These are phyloP conservation scores for Lolium rigidum DNA, from an alignment of 176 grass and related monocot species.

Conservation along the genomic window DNA sequence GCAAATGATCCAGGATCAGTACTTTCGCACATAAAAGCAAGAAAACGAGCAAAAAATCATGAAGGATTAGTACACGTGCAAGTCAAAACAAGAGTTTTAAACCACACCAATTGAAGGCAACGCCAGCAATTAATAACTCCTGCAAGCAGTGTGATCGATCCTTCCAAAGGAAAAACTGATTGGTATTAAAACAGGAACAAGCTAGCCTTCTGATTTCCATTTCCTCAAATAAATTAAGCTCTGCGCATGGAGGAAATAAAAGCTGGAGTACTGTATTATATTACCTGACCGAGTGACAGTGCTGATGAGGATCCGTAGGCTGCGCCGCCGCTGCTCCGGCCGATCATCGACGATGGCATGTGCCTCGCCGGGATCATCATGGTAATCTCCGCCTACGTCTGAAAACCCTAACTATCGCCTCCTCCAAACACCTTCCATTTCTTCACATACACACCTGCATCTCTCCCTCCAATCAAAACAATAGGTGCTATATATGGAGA, in stretches of 20 bases:
- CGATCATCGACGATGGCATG: conserved; percentile 82
- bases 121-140: background rate
- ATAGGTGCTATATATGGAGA: conserved; percentile 38
- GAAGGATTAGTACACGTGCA: background rate
- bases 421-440: conserved; percentile 46
- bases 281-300: conserved; percentile 90
- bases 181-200: background rate
- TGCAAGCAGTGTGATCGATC: background rate
- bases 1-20: conserved; percentile 2
- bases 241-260: background rate
- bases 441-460: conserved; percentile 18
- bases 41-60: background rate
- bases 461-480: background rate
- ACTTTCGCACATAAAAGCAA: background rate
- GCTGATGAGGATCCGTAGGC: conserved; percentile 82
- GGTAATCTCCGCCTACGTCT: conserved; percentile 39
- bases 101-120: background rate
- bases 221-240: conserved; percentile 10
- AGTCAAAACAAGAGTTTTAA: background rate
- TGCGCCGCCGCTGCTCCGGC: conserved; percentile 56
- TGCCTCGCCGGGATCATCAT: conserved; percentile 97
- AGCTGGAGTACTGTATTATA: background rate
- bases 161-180: background rate
- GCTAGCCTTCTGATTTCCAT: background rate
- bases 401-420: conserved; percentile 61